Percentiles rank a stretch among this genome's conserved stretches.
Conservation (phyloP, 2,329 filamentous ascomycete species). For the Neophaeococcomyces aloes region DNA sequence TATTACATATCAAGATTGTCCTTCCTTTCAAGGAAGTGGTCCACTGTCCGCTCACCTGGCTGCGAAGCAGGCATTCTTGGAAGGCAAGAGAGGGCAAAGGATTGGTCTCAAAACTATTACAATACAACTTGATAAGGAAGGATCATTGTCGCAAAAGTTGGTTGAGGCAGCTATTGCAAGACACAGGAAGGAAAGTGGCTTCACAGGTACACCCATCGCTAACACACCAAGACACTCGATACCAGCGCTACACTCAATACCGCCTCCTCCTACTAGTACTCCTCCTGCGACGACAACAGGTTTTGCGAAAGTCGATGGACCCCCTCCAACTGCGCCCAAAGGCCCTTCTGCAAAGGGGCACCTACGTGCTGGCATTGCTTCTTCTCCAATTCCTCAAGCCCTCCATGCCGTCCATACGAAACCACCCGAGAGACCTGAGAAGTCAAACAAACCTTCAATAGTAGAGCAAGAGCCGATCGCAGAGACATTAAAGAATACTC, state of each 20-base stretch:
- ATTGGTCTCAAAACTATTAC: conserved; percentile 68
- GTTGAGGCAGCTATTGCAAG: conserved; percentile 63
- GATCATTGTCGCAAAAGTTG: conserved; percentile 67
- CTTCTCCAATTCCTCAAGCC: conserved; percentile 12
- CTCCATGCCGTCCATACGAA: conserved; percentile 13
- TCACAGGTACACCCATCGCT: conserved; percentile 25
- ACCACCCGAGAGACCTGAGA: conserved; percentile 18
- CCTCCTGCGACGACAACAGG: conserved; percentile 25
- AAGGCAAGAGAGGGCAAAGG: conserved; percentile 64
- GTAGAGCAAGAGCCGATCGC: conserved; percentile 59
- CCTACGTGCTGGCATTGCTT: conserved; percentile 22
- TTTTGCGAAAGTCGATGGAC: conserved; percentile 44
- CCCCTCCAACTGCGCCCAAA: conserved; percentile 77
- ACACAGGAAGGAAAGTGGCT: conserved; percentile 45
- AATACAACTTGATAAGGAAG: conserved; percentile 83
- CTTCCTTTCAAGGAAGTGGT: conserved; percentile 39
- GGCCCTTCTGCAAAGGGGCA: conserved; percentile 57
- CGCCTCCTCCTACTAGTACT: conserved; percentile 18
- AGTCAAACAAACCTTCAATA: conserved; percentile 42
- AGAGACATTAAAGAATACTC: conserved; percentile 61
- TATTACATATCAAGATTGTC: conserved; percentile 73
- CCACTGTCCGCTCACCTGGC: conserved; percentile 63
- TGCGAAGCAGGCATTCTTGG: conserved; percentile 64
- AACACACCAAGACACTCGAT: not conserved
- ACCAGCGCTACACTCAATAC: conserved; percentile 6